phyloP scores from a whole-genome alignment of 192 early-diverging fungal species.

The Glomus cerebriforme region DNA sequence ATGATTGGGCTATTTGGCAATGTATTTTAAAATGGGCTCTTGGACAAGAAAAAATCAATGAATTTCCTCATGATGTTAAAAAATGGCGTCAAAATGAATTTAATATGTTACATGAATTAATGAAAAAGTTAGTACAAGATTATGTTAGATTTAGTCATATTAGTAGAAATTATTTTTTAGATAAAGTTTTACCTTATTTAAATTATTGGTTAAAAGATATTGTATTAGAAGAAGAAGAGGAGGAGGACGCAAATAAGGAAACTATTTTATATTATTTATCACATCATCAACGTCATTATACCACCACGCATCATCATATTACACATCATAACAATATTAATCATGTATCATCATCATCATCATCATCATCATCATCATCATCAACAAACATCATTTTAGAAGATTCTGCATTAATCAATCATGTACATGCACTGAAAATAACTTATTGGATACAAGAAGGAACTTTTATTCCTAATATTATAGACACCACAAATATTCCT shows the following conservation, averaged over 20 bases:
- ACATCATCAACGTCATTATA: not conserved
- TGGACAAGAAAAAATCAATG: not conserved
- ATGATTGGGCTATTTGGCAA: constrained; percentile 1
- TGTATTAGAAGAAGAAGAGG: not conserved
- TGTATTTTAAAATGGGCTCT: constrained; percentile 6
- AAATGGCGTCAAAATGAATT: not conserved
- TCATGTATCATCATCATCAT: not conserved
- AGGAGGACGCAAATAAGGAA: not conserved
- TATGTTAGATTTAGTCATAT: constrained; percentile 17
- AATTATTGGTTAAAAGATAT: constrained; percentile 1
- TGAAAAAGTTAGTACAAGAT: not conserved
- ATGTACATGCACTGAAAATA: not conserved
- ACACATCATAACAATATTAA: not conserved
- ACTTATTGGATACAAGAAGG: constrained; percentile 13
- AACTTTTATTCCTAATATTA: not conserved
- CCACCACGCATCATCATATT: not conserved
- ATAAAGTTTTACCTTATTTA: constrained; percentile 6
- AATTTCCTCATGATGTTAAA: not conserved
- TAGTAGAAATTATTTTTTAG: constrained; percentile 1
- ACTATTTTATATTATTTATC: not conserved
- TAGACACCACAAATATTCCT: not conserved
- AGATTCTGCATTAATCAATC: constrained; percentile 9
- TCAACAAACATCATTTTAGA: not conserved
- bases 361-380: not conserved
- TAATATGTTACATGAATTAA: not conserved